Percentiles rank a stretch among this genome's conserved stretches.
Evolutionary conservation across 352 stramenopile genomes (phyloP).

Genomic region (Pythium rishiriense): DNA sequence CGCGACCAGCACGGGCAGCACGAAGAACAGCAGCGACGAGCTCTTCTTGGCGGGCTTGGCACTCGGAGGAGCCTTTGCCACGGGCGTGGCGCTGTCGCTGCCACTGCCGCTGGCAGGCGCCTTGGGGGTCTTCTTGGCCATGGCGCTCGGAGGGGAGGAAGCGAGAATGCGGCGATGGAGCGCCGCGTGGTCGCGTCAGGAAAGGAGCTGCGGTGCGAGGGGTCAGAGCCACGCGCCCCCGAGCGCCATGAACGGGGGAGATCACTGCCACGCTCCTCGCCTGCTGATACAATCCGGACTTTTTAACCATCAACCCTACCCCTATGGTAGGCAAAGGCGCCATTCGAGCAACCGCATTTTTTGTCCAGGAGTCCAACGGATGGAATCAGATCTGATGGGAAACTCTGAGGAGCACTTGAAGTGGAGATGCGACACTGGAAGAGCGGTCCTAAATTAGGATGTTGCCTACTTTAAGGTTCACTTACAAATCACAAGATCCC

Average conservation of each 20-base stretch:
- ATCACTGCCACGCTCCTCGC: not conserved
- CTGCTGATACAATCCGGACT: not conserved
- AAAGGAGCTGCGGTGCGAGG: not conserved
- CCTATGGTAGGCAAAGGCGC: too few relatives aligned
- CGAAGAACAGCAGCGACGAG: constrained; percentile 33
- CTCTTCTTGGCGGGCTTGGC: constrained; percentile 17
- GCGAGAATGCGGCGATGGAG: constrained; percentile 1
- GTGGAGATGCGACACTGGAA: too few relatives aligned
- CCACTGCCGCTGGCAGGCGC: not conserved
- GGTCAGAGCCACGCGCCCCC: constrained; percentile 17
- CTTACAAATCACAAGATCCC: not conserved
- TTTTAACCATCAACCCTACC: not conserved
- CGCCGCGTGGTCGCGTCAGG: not conserved
- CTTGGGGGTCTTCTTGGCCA: constrained; percentile 19
- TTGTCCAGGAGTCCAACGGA: not conserved
- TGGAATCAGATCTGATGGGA: not conserved
- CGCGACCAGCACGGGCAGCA: constrained; percentile 37
- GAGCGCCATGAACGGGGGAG: not conserved
- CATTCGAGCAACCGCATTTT: too few relatives aligned
- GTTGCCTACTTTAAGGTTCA: not conserved
- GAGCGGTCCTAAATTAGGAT: not conserved
- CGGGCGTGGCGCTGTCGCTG: not conserved
- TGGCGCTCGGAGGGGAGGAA: constrained; percentile 4
- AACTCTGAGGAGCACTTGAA: not conserved
- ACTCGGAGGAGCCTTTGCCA: too few relatives aligned